These are phyloP conservation scores for Echites panduratus DNA, from an alignment of 257 asterid genomes.

Conservation along the genomic window DNA sequence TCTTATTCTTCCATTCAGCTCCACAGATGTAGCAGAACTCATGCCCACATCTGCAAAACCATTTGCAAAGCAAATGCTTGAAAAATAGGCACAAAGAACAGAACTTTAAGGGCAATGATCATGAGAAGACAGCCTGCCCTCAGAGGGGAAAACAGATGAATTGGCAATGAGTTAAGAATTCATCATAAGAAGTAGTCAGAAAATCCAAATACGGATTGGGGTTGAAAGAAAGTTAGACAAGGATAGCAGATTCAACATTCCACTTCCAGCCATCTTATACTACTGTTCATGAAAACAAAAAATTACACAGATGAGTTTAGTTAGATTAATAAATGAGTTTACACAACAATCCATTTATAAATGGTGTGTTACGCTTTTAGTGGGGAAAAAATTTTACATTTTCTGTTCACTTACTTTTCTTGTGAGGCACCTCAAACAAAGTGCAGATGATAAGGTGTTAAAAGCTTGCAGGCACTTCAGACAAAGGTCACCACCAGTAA, in stretches of 20 bases:
- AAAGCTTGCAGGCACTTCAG: not conserved
- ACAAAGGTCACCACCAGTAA: not conserved
- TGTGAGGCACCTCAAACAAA: not conserved
- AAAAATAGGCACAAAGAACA: not conserved
- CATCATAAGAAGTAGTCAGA: too few relatives aligned
- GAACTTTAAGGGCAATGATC: not conserved
- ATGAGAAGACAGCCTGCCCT: not conserved
- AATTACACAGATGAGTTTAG: too few relatives aligned
- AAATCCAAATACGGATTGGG: too few relatives aligned
- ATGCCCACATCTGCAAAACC: conserved; percentile 51
- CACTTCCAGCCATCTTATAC: too few relatives aligned
- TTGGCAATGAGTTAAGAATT: not conserved
- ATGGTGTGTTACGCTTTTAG: too few relatives aligned
- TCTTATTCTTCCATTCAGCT: conserved; percentile 32
- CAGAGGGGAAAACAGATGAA: not conserved
- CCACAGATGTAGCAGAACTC: conserved; percentile 43
- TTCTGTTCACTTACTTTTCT: too few relatives aligned
- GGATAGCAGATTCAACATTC: too few relatives aligned
- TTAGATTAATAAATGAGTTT: too few relatives aligned
- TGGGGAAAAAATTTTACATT: too few relatives aligned
- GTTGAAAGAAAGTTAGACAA: too few relatives aligned
- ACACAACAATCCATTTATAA: too few relatives aligned
- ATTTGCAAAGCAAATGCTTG: not conserved
- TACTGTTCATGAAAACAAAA: too few relatives aligned
- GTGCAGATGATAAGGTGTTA: not conserved